phyloP scores from a whole-genome alignment of 805 yeast genomes.

The Candida argentea region DNA sequence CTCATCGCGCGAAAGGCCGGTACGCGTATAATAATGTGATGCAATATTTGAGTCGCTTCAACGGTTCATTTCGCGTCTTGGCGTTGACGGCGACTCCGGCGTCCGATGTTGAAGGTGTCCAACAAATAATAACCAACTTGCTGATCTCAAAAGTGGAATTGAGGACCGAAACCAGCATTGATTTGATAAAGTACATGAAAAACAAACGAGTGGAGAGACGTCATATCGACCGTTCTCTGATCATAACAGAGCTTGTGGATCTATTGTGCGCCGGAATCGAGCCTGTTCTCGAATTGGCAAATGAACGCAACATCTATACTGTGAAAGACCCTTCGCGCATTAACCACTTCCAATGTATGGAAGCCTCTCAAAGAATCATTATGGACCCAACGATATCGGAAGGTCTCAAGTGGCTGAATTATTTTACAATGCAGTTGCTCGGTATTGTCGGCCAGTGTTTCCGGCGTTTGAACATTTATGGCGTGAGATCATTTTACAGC shows the following conservation, averaged over 20 bases:
- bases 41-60: conserved; percentile 46
- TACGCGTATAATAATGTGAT: conserved; percentile 87
- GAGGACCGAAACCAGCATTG: conserved; percentile 75
- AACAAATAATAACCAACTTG: conserved; percentile 68
- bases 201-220: conserved; percentile 50
- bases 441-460: conserved; percentile 65
- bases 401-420: conserved; percentile 67
- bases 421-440: conserved; percentile 49
- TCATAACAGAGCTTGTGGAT: conserved; percentile 46
- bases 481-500: conserved; percentile 63
- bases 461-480: conserved; percentile 67
- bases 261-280: conserved; percentile 52
- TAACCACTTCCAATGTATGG: conserved; percentile 63
- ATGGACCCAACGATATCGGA: conserved; percentile 48
- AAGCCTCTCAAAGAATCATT: conserved; percentile 50
- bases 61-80: conserved; percentile 54
- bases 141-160: conserved; percentile 70
- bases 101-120: conserved; percentile 77
- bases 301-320: conserved; percentile 51
- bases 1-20: conserved; percentile 86
- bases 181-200: conserved; percentile 73
- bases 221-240: conserved; percentile 41
- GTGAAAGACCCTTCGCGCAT: conserved; percentile 57
- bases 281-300: conserved; percentile 57
- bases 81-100: conserved; percentile 98